Percentiles rank a stretch among this genome's conserved stretches.
Conservation (phyloP, 257 asterid genomes). For the Cruciata laevipes region DNA sequence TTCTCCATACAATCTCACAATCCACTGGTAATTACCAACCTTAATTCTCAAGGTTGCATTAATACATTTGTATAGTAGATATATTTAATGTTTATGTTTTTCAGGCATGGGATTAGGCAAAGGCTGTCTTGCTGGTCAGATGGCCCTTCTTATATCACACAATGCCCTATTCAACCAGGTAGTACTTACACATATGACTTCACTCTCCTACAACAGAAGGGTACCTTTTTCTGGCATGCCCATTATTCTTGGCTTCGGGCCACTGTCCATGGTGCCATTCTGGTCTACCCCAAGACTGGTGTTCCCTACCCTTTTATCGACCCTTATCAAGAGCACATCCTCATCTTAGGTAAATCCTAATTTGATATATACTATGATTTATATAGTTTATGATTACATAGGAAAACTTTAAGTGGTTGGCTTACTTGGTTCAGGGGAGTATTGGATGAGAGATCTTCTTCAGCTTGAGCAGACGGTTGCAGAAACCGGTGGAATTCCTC, state of each 20-base stretch:
- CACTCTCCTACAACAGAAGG: constrained; percentile 50
- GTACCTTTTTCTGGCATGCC: constrained; percentile 67
- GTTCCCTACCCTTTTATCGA: constrained; percentile 50
- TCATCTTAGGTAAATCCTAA: constrained; percentile 37
- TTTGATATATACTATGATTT: neutral
- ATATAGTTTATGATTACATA: neutral
- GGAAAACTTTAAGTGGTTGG: neutral
- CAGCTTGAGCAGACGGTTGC: constrained; percentile 39
- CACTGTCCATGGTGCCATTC: constrained; percentile 56
- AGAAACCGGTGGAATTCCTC: constrained; percentile 52
- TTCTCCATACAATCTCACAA: constrained; percentile 49
- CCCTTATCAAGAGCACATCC: constrained; percentile 47
- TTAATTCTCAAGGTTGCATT: neutral
- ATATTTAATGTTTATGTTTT: neutral
- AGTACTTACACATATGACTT: constrained; percentile 50
- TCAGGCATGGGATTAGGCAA: constrained; percentile 67
- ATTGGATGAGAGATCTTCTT: constrained; percentile 40
- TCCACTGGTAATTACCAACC: constrained; percentile 39
- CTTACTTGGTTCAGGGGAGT: constrained; percentile 35
- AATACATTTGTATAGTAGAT: neutral
- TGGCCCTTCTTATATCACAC: constrained; percentile 63
- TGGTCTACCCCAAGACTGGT: constrained; percentile 45
- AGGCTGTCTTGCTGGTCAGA: constrained; percentile 57
- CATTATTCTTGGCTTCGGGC: constrained; percentile 65
- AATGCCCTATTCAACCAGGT: constrained; percentile 59